These are phyloP conservation scores for Dactylella cylindrospora DNA, from an alignment of 2,329 filamentous ascomycete genomes.

Conservation along the genomic window DNA sequence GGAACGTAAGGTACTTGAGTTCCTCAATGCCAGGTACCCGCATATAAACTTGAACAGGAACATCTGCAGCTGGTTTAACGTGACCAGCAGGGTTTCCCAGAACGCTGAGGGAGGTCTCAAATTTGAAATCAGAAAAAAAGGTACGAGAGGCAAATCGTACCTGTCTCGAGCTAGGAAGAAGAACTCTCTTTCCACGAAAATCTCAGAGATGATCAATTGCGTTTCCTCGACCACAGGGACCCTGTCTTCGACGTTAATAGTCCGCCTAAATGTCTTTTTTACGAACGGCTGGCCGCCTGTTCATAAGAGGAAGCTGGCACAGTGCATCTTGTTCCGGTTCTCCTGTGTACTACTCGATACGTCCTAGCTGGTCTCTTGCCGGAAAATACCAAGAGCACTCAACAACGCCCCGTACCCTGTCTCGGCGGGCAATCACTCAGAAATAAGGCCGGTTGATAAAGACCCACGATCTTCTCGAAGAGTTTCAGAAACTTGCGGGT, in stretches of 20 bases:
- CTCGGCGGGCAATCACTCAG: constrained; percentile 5
- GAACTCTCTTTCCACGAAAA: constrained; percentile 2
- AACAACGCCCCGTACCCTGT: constrained; percentile 16
- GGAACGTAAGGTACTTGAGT: constrained; percentile 46
- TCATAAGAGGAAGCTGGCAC: constrained; percentile 44
- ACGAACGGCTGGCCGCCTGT: constrained; percentile 29
- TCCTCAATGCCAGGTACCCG: constrained; percentile 44
- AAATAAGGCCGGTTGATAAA: constrained; percentile 14
- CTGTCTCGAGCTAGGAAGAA: constrained; percentile 15
- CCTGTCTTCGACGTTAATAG: constrained; percentile 26
- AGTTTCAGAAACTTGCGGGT: constrained; percentile 25
- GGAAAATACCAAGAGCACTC: neutral
- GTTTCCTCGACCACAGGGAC: constrained; percentile 10
- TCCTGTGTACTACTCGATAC: constrained; percentile 42
- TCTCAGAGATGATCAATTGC: constrained; percentile 25
- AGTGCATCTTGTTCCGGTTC: constrained; percentile 38
- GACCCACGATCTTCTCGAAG: constrained; percentile 43
- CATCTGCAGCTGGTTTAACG: constrained; percentile 24
- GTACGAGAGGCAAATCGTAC: constrained; percentile 32
- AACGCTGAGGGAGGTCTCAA: constrained; percentile 17
- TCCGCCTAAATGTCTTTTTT: constrained; percentile 41
- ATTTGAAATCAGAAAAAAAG: constrained; percentile 42
- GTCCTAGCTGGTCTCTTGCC: constrained; percentile 20
- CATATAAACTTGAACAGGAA: constrained; percentile 28
- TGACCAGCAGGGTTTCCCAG: constrained; percentile 14